Base-by-base conservation (phyloP, 1,139 yeast species). In the Scheffersomyces titani region DNA sequence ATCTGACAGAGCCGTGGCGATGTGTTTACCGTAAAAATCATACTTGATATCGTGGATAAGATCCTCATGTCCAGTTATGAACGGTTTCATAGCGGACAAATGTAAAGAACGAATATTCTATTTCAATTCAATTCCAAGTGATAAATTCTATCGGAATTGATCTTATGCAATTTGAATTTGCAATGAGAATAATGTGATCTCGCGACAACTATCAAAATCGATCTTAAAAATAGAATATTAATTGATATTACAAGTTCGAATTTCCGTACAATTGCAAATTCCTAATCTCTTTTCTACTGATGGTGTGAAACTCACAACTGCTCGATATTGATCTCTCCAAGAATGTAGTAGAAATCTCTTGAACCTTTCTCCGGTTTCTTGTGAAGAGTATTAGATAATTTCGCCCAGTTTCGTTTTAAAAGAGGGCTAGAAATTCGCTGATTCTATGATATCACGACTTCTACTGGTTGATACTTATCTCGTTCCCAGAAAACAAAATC, bases 1-100 rank as follows among this genome's bases (percentile, higher is more conserved):
- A 71, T 93, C 98, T 0, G 96, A 89, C 7, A 97, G 90, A 57
- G 96, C 92, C 0, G 97, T 92, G 7, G 97, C 98, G 55, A 93
- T 78, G 59, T 92, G 90, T 59, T 86, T 86, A 2, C 98, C 98
- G 67, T 93, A 93, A 71, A 88, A 92, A 71, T 91, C 96, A 70
- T 92, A 93, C 45, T 91, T 87, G 49, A 92, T 85, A 66, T 92
- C 97, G 66, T 92, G 97, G 54, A 93, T 85, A 59, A 93, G 81
- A 70, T 93, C 98, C 67, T 91, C 97, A 71, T 93, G 98, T 22
- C 96, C 96, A 0, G 97, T 89, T 30, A 88, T 81, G 65, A 93
- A 89, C 5, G 97, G 92, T 65, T 86, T 75, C 82, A 80, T 78
- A 30, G 3, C 40, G 40, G 13, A 16, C 16, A 30, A n/a, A n/a